Evolutionary conservation across 2,329 filamentous ascomycete species (phyloP), one percentile per base, ranked within the genome.

Genomic region (Cladosporium colombiae): DNA sequence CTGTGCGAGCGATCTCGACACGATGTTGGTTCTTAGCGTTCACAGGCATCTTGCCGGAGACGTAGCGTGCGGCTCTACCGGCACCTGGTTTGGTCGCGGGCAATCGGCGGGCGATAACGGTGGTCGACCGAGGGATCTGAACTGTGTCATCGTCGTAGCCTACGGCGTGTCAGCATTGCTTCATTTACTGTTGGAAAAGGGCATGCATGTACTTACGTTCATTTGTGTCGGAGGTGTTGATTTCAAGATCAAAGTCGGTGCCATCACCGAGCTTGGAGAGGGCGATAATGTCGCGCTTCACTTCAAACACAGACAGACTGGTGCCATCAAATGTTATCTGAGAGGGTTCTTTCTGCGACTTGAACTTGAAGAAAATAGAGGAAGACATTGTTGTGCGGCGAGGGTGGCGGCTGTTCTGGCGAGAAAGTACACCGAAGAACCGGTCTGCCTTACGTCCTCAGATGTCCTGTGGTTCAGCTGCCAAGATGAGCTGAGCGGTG

Each of bases 301-400:
- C 85, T 78, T 99, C 96, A 81, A 98, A 99, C 70, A 98, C 95
- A 68, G 94, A 97, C 77, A 98, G 96, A 80, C 92, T 92, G 74
- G 94, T 97, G 77, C 95, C 95, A 81, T 99, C 94, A 79, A 99
- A 98, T 76, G 93, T 91, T 74, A 99, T 93, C 76, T 93, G 89
- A 66, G 92, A 92, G 67, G 93, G 92, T 77, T 98, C 95, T 83
- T 93, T 97, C 78, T 96, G 93, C 73, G 94, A 98, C 83, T 97
- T 98, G 89, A 99, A 99, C 83, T 97, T 97, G 91, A 97, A 99
- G 82, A 97, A 98, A 77, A 99, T 95, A 71, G 93, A 98, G 65
- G 95, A 97, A 78, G 92, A 88, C 93, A 97, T 97, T 75, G 75
- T 88, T 82, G 77, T 62, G 69, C 61, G 63, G 35, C 56, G 29